These are phyloP conservation scores for Sinapis alba DNA, from an alignment of 441 rosid species.

Conservation along the genomic window DNA sequence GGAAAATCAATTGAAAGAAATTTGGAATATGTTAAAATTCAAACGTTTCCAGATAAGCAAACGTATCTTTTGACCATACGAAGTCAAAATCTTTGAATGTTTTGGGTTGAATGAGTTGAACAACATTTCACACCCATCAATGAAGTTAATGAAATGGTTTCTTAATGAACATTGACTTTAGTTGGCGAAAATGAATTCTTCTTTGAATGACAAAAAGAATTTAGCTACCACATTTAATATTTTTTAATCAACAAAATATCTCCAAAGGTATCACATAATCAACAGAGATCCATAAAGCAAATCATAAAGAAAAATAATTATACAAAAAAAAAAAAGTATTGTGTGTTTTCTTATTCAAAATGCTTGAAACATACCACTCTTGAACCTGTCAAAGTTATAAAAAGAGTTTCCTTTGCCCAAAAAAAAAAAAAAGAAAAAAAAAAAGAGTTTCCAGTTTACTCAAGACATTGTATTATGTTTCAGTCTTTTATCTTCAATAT, in stretches of 20 bases:
- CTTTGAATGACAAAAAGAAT: not conserved
- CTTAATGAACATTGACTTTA: slow-evolving; percentile 32
- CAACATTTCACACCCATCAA: slow-evolving; percentile 18
- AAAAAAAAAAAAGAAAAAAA: no score
- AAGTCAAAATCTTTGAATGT: slow-evolving; percentile 36
- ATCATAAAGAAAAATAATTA: not conserved
- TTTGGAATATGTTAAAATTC: not conserved
- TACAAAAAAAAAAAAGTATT: not conserved
- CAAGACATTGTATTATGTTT: not conserved
- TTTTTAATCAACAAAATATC: not conserved
- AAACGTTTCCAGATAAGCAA: slow-evolving; percentile 23
- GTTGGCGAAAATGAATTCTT: slow-evolving; percentile 28
- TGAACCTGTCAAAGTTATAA: not conserved
- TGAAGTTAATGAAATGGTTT: slow-evolving; percentile 4
- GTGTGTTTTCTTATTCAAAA: not conserved
- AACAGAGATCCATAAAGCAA: slow-evolving; percentile 22
- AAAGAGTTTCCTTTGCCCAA: not conserved
- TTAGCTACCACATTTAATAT: slow-evolving; percentile 5
- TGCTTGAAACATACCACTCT: not conserved
- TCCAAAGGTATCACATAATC: not conserved
- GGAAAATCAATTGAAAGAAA: slow-evolving; percentile 1
- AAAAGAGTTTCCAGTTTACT: not conserved
- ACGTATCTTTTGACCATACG: slow-evolving; percentile 23
- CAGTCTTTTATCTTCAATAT: slow-evolving; percentile 1
- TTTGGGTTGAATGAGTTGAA: slow-evolving; percentile 24